A percentile compares a stretch with the other conserved stretches of the same genome.
phyloP scores from a whole-genome alignment of 257 asterid genomes.

The Jaltomata sinuosa region DNA sequence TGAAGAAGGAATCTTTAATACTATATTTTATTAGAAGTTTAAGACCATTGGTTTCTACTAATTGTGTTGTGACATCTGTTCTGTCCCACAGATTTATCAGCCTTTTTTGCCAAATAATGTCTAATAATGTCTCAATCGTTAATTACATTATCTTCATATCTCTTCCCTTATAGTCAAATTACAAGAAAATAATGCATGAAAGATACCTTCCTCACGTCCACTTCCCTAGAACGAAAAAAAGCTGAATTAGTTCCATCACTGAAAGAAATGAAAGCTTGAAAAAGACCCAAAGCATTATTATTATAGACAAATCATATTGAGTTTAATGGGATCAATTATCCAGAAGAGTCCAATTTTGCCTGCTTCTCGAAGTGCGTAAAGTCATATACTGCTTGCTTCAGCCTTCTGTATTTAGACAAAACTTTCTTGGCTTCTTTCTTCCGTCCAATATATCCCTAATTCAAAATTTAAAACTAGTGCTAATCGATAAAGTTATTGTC shows the following conservation, averaged over 20 bases:
- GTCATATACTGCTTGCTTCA: constrained; percentile 4
- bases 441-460: neutral
- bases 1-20: neutral
- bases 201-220: neutral
- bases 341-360: constrained; percentile 11
- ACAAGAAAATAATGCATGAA: neutral
- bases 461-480: neutral
- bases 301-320: neutral
- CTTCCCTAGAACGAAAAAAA: neutral
- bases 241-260: neutral
- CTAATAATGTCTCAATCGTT: neutral
- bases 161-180: neutral
- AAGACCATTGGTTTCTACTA: neutral
- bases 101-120: neutral
- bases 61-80: neutral
- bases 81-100: neutral
- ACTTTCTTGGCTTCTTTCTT: constrained; percentile 2
- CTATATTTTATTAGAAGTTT: neutral
- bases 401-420: constrained; percentile 9
- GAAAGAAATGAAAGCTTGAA: neutral
- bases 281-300: neutral
- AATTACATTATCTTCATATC: neutral
- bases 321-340: neutral
- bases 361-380: constrained; percentile 20
- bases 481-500: too few relatives aligned